Evolutionary conservation across 352 stramenopile species (phyloP), one percentile per base, ranked within the genome.

Genomic region (Phytophthora nicotianae): DNA sequence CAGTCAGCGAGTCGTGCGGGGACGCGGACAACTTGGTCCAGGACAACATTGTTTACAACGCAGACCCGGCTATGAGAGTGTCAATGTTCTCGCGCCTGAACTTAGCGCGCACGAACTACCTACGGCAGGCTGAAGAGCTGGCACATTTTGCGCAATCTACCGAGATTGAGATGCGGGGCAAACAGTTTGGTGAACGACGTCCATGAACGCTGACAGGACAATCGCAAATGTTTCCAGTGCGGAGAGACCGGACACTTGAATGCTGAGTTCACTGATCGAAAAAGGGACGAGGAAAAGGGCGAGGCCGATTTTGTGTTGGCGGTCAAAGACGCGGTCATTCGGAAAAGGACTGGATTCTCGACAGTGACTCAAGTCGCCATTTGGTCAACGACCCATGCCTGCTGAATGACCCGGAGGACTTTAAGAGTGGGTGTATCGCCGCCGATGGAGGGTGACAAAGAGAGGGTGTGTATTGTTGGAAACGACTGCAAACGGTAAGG

Each of bases 11-110:
- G 9, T 49, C 33, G 23, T 65, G 53, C 16, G 40, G 49, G 48
- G 47, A 48, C 9, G 53, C 47, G 5, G 41, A 60, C 16, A 49
- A 53, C 10, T 21, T 62, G 0, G 65, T 64, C 6, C 40, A 56
- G 0, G 42, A 64, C 26, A 73, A 73, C 51, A 73, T 73, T 29
- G 58, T 68, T 1, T 37, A 60, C 29, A 69, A 61, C 24, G 58
- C 65, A 0, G 37, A 52, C 2, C 21, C 37, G 5, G 8, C 4
- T 2, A 38, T 60, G 53, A 24, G 62, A 16, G 46, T 48, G 16
- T 48, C 43, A 1, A 63, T 63, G 51, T 21, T 66, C 21, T 42
- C 64, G 20, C 33, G 29, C 13, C 37, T 62, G 4, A 58, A 59
- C 42, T 40, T 48, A 23, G 27, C 4, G 0, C 42, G 59, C 17